Percentiles rank a stretch among this genome's conserved stretches.
phyloP scores from a whole-genome alignment of 768 basidiomycete genomes.

The Mycena chlorophos region DNA sequence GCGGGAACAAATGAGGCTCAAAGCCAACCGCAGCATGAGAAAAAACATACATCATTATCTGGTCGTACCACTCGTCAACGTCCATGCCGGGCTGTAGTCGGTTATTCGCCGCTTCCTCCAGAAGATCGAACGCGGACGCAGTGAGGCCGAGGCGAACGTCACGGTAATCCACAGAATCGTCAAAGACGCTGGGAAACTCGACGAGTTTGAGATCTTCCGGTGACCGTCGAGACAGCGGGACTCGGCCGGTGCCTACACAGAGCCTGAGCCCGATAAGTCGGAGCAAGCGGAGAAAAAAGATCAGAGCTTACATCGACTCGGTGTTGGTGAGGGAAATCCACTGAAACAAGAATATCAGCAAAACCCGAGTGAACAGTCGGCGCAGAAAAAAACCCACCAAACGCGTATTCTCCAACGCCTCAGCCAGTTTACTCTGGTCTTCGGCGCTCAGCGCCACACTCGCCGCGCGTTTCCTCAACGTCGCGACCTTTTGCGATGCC shows the following conservation, averaged over 20 bases:
- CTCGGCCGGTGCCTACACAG: slow-evolving; percentile 38
- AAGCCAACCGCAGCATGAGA: slow-evolving; percentile 20
- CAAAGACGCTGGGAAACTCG: slow-evolving; percentile 28
- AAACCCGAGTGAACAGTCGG: neutral
- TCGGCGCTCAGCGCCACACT: slow-evolving; percentile 20
- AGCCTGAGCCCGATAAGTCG: slow-evolving; percentile 27
- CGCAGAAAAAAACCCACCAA: slow-evolving; percentile 29
- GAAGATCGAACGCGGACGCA: no score
- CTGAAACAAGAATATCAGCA: slow-evolving; percentile 23
- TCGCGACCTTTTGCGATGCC: slow-evolving; percentile 23
- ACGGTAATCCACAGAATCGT: slow-evolving; percentile 25
- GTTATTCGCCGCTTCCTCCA: slow-evolving; percentile 30
- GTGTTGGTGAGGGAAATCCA: slow-evolving; percentile 36
- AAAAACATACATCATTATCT: slow-evolving; percentile 28
- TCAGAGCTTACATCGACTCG: slow-evolving; percentile 33
- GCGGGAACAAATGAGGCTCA: neutral
- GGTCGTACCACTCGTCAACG: slow-evolving; percentile 35
- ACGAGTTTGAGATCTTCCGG: slow-evolving; percentile 29
- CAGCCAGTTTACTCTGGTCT: slow-evolving; percentile 27
- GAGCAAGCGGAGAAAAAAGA: neutral
- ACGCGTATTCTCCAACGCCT: slow-evolving; percentile 39
- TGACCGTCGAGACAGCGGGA: slow-evolving; percentile 36
- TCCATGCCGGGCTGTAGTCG: slow-evolving; percentile 28
- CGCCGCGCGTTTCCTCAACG: slow-evolving; percentile 7
- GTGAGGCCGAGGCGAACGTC: slow-evolving; percentile 35